Base-by-base conservation (phyloP, 768 basidiomycete genomes). In the Pulveroboletus frians region DNA sequence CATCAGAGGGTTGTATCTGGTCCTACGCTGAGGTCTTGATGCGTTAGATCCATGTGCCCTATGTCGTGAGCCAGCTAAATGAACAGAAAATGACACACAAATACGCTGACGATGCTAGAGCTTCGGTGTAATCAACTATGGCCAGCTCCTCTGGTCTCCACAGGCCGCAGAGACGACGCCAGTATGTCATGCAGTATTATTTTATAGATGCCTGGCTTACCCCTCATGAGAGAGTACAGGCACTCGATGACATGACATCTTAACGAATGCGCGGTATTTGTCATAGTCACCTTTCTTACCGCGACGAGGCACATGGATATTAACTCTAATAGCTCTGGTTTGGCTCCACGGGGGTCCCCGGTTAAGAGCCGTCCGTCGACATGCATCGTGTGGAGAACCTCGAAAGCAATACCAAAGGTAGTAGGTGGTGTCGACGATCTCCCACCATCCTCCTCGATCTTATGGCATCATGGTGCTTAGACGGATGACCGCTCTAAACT, bases 71-170 rank as follows among this genome's bases (percentile, higher is more conserved):
- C 68, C 85, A 85, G 21, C 85, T 85, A 56, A 85, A 76, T 1
- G 78, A 76, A 44, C 74, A 73, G 20, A 85, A 74, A 78, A 62
- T 85, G 85, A 62, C 85, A 83, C 7, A 84, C 75, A 0, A 83
- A 81, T 9, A 83, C 82, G 46, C 83, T 70, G 36, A 85, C 74
- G 20, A 84, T 76, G 47, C 80, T 76, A 3, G 81, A 81, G 23
- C 71, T 77, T 56, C 83, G 82, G 38, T 83, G 68, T 46, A 85
- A 67, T 82, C 81, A 85, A 55, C 73, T 69, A 55, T 2, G 83
- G 81, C 80, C 79, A 85, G 60, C 78, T 81, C 1, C 69, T 70
- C 1, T 81, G 82, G 59, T 84, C 85, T 5, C 83, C 81, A 54
- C 60, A 79, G 18, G 76, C 29, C 29, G 9, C 11, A 11, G 23